Base-by-base conservation (phyloP, 495 filamentous ascomycete species). In the Hypoxylon lenormandii region DNA sequence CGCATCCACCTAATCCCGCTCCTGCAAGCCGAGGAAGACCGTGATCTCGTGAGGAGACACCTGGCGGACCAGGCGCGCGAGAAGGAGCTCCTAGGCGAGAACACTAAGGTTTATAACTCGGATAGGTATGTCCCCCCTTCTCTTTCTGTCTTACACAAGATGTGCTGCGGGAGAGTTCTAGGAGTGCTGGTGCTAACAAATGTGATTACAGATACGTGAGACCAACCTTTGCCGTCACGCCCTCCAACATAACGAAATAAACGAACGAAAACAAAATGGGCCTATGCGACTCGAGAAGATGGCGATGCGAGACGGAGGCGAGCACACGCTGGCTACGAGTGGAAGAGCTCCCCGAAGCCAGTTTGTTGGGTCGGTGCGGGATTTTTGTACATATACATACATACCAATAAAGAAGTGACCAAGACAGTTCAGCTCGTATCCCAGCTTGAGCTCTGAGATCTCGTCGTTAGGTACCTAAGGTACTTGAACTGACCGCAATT, bases 11-110 rank as follows among this genome's bases (percentile, higher is more conserved):
- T 98, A 49, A 93, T 93, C 75, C 95, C 95, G 28, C 79, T 95
- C 66, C 88, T 98, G 52, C 94, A 97, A 75, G 95, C 95, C 57
- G 95, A 98, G 76, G 91, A 94, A 74, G 95, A 98, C 82, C 90
- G 95, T 48, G 95, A 98, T 82, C 88, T 92, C 75, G 93, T 96
- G 69, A 86, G 95, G 47, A 81, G 94, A 68, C 84, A 93, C 75
- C 87, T 88, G 57, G 95, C 96, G 49, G 91, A 96, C 74, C 87
- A 92, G 84, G 91, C 87, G 58, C 84, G 95, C 43, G 96, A 97
- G 86, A 92, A 92, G 86, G 89, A 92, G 80, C 82, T 98, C 54
- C 72, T 97, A 69, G 94, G 94, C 26, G 84, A 86, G 67, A 91
- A 94, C 79, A 84, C 83, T 21, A 85, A 83, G 77, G 86, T 95